Conservation (phyloP, 116 monocot genomes). For the Dioscorea cayenensis region DNA sequence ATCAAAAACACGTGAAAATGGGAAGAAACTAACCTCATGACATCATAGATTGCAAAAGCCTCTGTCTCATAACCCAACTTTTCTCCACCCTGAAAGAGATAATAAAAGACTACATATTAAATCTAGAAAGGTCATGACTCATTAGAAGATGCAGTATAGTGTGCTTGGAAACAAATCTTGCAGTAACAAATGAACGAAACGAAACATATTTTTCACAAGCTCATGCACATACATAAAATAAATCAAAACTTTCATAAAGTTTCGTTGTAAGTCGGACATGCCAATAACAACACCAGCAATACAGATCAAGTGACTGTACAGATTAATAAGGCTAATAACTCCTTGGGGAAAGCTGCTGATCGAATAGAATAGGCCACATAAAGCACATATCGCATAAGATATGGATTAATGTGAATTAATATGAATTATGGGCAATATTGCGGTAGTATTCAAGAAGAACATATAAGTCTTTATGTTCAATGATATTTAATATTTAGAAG, state of each 20-base stretch:
- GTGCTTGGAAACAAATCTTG: background rate
- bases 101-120: background rate
- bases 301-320: too few species aligned
- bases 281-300: too few species aligned
- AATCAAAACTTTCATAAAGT: background rate
- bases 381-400: too few species aligned
- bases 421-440: too few species aligned
- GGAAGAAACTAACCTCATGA: constrained; percentile 62
- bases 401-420: too few species aligned
- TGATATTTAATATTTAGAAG: background rate
- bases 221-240: background rate
- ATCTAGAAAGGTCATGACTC: background rate
- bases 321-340: too few species aligned
- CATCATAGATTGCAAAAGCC: constrained; percentile 92
- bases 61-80: constrained; percentile 98
- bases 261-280: too few species aligned
- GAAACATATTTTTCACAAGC: background rate
- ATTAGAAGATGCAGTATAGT: background rate
- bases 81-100: constrained; percentile 64
- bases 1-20: background rate
- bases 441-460: too few species aligned
- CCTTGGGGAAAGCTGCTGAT: too few species aligned
- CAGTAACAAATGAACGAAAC: background rate
- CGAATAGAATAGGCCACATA: too few species aligned
- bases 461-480: too few species aligned